These are phyloP conservation scores for Wickerhamiella azyma DNA, from an alignment of 805 yeast species.

Conservation along the genomic window DNA sequence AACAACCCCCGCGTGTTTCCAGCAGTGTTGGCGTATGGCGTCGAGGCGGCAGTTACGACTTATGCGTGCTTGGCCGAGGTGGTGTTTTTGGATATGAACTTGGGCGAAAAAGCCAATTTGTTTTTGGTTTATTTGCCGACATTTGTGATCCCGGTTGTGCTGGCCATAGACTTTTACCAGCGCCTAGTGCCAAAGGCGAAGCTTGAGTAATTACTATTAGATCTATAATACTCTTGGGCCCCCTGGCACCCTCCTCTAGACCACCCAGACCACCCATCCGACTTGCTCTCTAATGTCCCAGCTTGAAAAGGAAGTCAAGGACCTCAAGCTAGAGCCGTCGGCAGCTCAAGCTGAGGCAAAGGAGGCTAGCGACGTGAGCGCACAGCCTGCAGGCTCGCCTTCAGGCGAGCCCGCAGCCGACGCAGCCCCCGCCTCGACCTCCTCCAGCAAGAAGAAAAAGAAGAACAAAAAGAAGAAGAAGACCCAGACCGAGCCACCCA, in stretches of 20 bases:
- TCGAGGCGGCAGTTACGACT: conserved; percentile 74
- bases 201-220: too few relatives aligned
- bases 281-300: background rate
- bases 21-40: conserved; percentile 52
- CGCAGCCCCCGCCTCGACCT: conserved; percentile 19
- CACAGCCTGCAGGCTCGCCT: too few relatives aligned
- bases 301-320: background rate
- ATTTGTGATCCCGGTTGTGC: conserved; percentile 44
- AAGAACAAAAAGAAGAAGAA: conserved; percentile 45
- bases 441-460: conserved; percentile 38
- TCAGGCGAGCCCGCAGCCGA: conserved; percentile 23
- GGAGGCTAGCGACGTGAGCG: conserved; percentile 22
- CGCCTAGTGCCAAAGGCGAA: conserved; percentile 20
- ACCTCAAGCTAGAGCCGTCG: conserved; percentile 1
- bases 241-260: background rate
- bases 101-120: conserved; percentile 31
- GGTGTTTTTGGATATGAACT: conserved; percentile 22
- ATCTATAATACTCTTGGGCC: background rate
- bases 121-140: conserved; percentile 55
- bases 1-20: conserved; percentile 28
- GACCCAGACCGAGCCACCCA: conserved; percentile 34
- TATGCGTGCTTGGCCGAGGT: conserved; percentile 41
- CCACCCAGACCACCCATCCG: too few relatives aligned
- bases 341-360: conserved; percentile 12
- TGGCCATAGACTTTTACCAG: conserved; percentile 34